These are phyloP conservation scores for Cladophialophora immunda DNA, from an alignment of 2,329 filamentous ascomycete genomes.

Conservation along the genomic window DNA sequence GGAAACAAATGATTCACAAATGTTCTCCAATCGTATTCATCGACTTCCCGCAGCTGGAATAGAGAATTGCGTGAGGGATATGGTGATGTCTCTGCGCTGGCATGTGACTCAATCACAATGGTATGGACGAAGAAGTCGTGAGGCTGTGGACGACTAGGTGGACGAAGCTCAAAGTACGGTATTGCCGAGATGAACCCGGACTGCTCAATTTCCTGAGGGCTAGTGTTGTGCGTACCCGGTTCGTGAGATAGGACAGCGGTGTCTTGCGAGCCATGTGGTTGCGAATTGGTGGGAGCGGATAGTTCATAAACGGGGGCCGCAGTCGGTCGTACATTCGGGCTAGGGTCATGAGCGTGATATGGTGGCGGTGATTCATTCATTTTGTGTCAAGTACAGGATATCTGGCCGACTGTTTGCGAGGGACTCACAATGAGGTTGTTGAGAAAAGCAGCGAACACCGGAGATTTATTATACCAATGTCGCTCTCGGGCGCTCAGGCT, in stretches of 20 bases:
- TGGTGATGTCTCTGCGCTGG: background rate
- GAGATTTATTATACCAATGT: background rate
- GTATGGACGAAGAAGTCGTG: conserved; percentile 14
- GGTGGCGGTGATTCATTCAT: conserved; percentile 11
- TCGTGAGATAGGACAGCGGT: background rate
- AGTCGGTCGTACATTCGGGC: background rate
- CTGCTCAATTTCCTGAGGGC: conserved; percentile 4
- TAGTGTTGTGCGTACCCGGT: background rate
- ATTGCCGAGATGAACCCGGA: conserved; percentile 9
- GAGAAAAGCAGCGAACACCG: background rate
- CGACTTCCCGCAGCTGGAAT: conserved; percentile 7
- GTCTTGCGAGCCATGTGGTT: background rate
- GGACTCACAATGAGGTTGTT: background rate
- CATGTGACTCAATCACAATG: background rate
- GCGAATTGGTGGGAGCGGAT: background rate
- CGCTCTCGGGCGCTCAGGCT: background rate
- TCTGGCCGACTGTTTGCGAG: background rate
- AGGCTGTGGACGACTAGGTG: background rate
- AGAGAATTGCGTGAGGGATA: background rate
- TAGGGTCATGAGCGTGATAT: conserved; percentile 1
- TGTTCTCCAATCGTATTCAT: conserved; percentile 9
- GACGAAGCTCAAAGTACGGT: conserved; percentile 10
- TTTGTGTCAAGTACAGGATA: background rate
- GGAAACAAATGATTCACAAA: conserved; percentile 14
- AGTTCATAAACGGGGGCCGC: background rate